Evolutionary conservation across 2,329 filamentous ascomycete species (phyloP), one percentile per base, ranked within the genome.

Genomic region (Colletotrichum karsti): DNA sequence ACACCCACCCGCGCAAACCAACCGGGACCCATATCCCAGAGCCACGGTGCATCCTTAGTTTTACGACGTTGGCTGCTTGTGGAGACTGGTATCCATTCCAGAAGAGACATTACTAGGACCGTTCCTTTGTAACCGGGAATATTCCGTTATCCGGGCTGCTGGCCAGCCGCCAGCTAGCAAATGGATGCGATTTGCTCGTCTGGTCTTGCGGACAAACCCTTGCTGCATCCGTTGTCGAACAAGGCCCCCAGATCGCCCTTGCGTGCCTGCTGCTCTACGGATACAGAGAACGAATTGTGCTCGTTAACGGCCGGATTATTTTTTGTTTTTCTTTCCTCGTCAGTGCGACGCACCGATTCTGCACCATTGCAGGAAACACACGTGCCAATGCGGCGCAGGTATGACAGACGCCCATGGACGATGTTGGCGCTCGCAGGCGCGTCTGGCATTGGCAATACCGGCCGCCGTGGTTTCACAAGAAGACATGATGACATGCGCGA

Each of bases 151-250:
- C 64, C 64, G 64, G 51, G 51, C 53, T 58, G 24, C 51, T 26
- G 37, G 53, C 44, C 53, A 64, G 51, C 53, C 53, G 24, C 51
- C 20, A 30, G 53, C 44, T 44, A 64, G 59, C 51, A 53, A 51
- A 53, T 44, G 53, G 60, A 57, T 64, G 59, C 64, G 51, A 67
- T 57, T 67, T 58, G 64, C 64, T 64, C 64, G 59, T 67, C 59
- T 58, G 59, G 53, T 58, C 53, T 44, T 51, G 22, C 44, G 46
- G 33, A 13, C 35, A 22, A 18, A 56, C 28, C 64, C 64, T 42
- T 67, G 64, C 51, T 12, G 64, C 44, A 28, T 39, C 39, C 46
- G 51, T 33, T 53, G 35, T 57, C 51, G 51, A 57, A 57, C 50
- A 51, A 42, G 63, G 58, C 33, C 51, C 63, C 58, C 50, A 26